Evolutionary conservation across 805 yeast genomes (phyloP).

Genomic region (Wickerhamiella hasegawae): DNA sequence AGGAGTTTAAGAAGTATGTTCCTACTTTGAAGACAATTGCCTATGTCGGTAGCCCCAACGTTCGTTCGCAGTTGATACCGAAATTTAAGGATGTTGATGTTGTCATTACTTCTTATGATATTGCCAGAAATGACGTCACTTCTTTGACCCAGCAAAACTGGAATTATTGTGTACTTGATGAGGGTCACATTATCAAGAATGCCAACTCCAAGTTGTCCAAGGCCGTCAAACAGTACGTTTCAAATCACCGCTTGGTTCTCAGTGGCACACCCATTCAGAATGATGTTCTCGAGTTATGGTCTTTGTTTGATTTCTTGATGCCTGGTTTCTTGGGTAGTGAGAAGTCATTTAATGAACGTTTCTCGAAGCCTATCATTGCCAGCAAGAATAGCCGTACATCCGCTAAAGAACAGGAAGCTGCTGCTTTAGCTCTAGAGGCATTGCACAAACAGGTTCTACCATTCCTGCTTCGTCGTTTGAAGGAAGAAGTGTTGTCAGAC

Average conservation of each 20-base stretch:
- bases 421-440: slow-evolving; percentile 90
- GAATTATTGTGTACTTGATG: slow-evolving; percentile 92
- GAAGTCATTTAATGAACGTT: slow-evolving; percentile 80
- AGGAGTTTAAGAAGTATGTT: slow-evolving; percentile 77
- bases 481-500: slow-evolving; percentile 90
- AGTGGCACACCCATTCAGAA: slow-evolving; percentile 98
- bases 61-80: slow-evolving; percentile 40
- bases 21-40: slow-evolving; percentile 71
- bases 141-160: slow-evolving; percentile 44
- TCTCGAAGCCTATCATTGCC: slow-evolving; percentile 96
- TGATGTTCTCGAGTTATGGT: slow-evolving; percentile 93
- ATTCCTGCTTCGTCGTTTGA: slow-evolving; percentile 85
- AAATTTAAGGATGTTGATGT: slow-evolving; percentile 51
- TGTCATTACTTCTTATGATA: slow-evolving; percentile 90
- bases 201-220: slow-evolving; percentile 75
- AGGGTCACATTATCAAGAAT: slow-evolving; percentile 94
- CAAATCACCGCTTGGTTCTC: slow-evolving; percentile 78
- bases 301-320: slow-evolving; percentile 92
- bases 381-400: slow-evolving; percentile 71
- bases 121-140: slow-evolving; percentile 79
- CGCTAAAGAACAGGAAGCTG: slow-evolving; percentile 90
- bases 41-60: slow-evolving; percentile 85
- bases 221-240: slow-evolving; percentile 65
- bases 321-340: slow-evolving; percentile 97
- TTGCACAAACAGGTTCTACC: slow-evolving; percentile 94